Base-by-base conservation (phyloP, 2,329 filamentous ascomycete species). In the Pezicula neosporulosa region DNA sequence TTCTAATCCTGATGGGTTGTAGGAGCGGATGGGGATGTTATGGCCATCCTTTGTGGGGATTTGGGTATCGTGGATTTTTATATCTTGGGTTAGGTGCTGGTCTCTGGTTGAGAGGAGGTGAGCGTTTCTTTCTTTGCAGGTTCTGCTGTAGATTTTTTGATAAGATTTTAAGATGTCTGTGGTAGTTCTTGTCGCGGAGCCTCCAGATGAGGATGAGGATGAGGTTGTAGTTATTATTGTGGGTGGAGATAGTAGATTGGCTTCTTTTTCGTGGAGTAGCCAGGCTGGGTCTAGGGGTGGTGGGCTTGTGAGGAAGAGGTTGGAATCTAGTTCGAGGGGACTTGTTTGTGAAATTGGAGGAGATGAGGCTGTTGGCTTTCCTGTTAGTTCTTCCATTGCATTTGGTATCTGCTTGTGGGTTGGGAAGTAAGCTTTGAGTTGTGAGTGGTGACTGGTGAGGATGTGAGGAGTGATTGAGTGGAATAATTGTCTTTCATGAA, bases 281-380 rank as follows among this genome's bases (percentile, higher is more conserved):
- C 74, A 77, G 41, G 61, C 67, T 16, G 67, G 64, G 54, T 75
- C 64, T 7, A 75, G 56, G 3, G 67, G 66, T 7, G 74, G 74
- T 27, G 60, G 49, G 6, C 18, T 28, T 38, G 54, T n/a, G 28
- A 55, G 28, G 27, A 56, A 48, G n/a, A 61, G 47, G 2, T 19
- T 33, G 8, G 46, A 47, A 35, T 57, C 33, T 44, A 50, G 47
- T 18, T 24, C 42, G 16, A 42, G 28, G 28, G 28, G 28, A 30
- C 28, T 30, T 30, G 28, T 8, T 30, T 30, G 28, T 9, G 21
- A 5, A 5, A 3, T 21, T 21, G 21, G 21, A 21, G 5, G 21
- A 21, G 21, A 21, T 21, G 21, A 21, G 21, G 21, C 5, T 21
- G 21, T 5, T 3, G 21, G 21, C 5, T 21, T 5, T 21, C 5